phyloP scores from a whole-genome alignment of 805 yeast genomes.

The Candida ulmi region DNA sequence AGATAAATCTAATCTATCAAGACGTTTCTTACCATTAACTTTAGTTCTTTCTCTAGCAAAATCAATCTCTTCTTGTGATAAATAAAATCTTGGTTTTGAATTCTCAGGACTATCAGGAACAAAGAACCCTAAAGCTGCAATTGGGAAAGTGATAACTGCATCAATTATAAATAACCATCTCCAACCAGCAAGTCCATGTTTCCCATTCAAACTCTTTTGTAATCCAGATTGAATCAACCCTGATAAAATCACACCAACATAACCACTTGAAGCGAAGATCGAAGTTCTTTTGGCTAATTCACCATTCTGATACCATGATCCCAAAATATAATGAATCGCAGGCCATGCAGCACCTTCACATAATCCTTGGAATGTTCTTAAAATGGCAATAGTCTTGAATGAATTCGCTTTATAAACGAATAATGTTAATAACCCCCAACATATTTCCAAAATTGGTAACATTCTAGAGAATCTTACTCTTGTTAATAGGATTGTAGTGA shows the following conservation, averaged over 20 bases:
- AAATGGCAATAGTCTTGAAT: slow-evolving; percentile 30
- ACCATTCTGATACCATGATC: slow-evolving; percentile 9
- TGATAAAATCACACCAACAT: slow-evolving; percentile 10
- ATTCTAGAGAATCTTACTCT: slow-evolving; percentile 2
- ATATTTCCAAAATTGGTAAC: slow-evolving; percentile 6
- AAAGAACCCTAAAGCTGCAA: slow-evolving; percentile 43
- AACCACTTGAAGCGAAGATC: slow-evolving; percentile 11
- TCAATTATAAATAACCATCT: slow-evolving; percentile 39
- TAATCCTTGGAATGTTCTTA: slow-evolving; percentile 50
- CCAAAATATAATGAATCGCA: slow-evolving; percentile 12
- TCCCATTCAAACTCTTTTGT: slow-evolving; percentile 29
- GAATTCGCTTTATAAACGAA: slow-evolving; percentile 8
- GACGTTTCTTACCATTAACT: slow-evolving; percentile 13
- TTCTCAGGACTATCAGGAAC: slow-evolving; percentile 37
- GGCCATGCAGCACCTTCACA: slow-evolving; percentile 15
- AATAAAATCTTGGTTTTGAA: slow-evolving; percentile 12
- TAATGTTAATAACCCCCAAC: slow-evolving; percentile 45
- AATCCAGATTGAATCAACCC: slow-evolving; percentile 43
- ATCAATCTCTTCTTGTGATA: slow-evolving; percentile 12
- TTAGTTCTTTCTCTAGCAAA: slow-evolving; percentile 8
- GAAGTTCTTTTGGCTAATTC: slow-evolving; percentile 13
- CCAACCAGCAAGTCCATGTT: slow-evolving; percentile 28
- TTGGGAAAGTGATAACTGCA: slow-evolving; percentile 40
- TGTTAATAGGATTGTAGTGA: slow-evolving; percentile 4
- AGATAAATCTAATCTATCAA: slow-evolving; percentile 9